These are phyloP conservation scores for Wickerhamomyces queroliae DNA, from an alignment of 805 yeast genomes.

Conservation along the genomic window DNA sequence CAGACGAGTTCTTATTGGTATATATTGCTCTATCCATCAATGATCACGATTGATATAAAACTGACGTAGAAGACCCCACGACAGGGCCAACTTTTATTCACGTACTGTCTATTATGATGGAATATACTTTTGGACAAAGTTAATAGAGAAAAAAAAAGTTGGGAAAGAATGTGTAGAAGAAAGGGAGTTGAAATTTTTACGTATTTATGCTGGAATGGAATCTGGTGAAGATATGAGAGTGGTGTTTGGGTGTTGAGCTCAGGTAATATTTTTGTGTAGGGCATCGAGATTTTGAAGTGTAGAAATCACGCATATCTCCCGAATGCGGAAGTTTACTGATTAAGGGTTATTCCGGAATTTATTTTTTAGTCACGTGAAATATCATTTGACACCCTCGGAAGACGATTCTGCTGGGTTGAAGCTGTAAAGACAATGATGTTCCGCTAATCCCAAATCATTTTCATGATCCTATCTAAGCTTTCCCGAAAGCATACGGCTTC, in stretches of 20 bases:
- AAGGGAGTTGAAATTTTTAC: conserved; percentile 2
- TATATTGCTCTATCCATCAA: conserved; percentile 17
- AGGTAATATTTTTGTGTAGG: neutral
- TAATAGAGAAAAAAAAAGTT: conserved; percentile 21
- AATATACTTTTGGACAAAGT: conserved; percentile 61
- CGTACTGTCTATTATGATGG: conserved; percentile 72
- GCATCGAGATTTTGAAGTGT: too few relatives aligned
- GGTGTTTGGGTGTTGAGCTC: conserved; percentile 1
- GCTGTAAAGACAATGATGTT: too few relatives aligned
- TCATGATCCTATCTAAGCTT: too few relatives aligned
- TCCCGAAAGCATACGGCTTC: too few relatives aligned
- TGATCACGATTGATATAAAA: conserved; percentile 16
- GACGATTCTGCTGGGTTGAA: too few relatives aligned
- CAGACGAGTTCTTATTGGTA: conserved; percentile 14
- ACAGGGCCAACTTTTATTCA: conserved; percentile 13
- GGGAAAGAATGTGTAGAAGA: neutral
- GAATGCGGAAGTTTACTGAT: too few relatives aligned
- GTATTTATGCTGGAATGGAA: conserved; percentile 4
- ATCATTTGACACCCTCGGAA: too few relatives aligned
- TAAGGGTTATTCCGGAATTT: too few relatives aligned
- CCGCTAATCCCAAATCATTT: too few relatives aligned
- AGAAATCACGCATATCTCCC: too few relatives aligned
- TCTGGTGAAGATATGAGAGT: too few relatives aligned
- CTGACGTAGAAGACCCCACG: neutral
- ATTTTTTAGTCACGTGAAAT: too few relatives aligned